Evolutionary conservation across 2,329 filamentous ascomycete genomes (phyloP).

Genomic region (Aspergillus pseudonomiae): DNA sequence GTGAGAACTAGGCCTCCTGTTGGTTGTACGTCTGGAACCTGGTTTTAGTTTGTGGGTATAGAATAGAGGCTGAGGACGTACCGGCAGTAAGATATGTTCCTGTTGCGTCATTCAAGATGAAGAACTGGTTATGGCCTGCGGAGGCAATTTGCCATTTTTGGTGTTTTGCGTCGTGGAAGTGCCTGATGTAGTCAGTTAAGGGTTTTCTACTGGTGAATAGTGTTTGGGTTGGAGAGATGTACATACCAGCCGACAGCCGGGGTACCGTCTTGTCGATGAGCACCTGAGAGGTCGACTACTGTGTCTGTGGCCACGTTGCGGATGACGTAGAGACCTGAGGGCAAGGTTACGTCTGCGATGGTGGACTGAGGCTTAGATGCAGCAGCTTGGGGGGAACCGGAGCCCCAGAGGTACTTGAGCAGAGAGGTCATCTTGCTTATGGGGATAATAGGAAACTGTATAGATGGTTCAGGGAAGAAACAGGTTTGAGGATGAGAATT

Average conservation of each 20-base stretch:
- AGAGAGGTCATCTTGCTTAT: not conserved
- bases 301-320: not conserved
- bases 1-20: not conserved
- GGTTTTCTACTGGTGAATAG: not conserved
- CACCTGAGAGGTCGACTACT: not conserved
- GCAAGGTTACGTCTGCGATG: too few species aligned
- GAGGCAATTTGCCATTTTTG: conserved; percentile 1
- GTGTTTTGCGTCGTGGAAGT: not conserved
- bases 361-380: not conserved
- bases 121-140: not conserved
- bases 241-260: not conserved
- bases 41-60: not conserved
- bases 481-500: not conserved
- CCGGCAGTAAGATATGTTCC: not conserved
- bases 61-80: not conserved
- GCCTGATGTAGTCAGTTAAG: not conserved
- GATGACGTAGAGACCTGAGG: not conserved
- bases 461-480: not conserved
- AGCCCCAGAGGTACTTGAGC: not conserved
- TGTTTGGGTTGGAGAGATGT: not conserved
- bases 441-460: not conserved
- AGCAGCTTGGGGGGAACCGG: not conserved
- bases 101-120: not conserved
- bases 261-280: not conserved
- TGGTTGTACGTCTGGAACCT: not conserved